Evolutionary conservation across 192 early-diverging fungal genomes (phyloP).

Genomic region (Podila verticillata): DNA sequence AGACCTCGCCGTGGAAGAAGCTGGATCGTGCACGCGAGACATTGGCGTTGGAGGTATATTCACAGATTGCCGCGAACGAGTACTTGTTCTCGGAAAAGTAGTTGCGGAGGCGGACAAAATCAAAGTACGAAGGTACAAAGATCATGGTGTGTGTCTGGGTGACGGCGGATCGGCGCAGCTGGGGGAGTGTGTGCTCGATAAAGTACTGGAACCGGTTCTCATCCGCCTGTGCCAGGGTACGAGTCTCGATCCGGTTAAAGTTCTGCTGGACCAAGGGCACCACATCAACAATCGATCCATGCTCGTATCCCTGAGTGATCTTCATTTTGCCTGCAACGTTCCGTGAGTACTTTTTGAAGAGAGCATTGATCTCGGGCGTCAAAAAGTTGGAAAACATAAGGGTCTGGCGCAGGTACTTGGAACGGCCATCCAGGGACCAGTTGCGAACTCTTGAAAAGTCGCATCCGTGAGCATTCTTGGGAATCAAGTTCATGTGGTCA

Average conservation of each 20-base stretch:
- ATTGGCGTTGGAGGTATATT: slow-evolving; percentile 86
- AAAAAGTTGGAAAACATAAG: slow-evolving; percentile 83
- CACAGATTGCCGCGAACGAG: slow-evolving; percentile 83
- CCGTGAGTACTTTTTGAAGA: slow-evolving; percentile 76
- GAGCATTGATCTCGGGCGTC: slow-evolving; percentile 91
- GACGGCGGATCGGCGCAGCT: slow-evolving; percentile 61
- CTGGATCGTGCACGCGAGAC: slow-evolving; percentile 78
- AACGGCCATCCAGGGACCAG: slow-evolving; percentile 87
- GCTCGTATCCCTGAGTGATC: slow-evolving; percentile 63
- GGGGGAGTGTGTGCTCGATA: slow-evolving; percentile 68
- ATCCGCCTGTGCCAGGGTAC: slow-evolving; percentile 66
- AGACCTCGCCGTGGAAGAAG: slow-evolving; percentile 84
- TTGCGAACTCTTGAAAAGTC: slow-evolving; percentile 93
- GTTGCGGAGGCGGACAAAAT: slow-evolving; percentile 95
- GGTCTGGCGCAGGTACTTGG: slow-evolving; percentile 90
- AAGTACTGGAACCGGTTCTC: slow-evolving; percentile 91
- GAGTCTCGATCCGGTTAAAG: slow-evolving; percentile 78
- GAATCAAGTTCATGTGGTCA: slow-evolving; percentile 85
- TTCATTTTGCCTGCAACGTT: slow-evolving; percentile 80
- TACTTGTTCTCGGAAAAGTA: slow-evolving; percentile 80
- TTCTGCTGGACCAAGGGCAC: slow-evolving; percentile 81
- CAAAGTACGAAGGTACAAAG: slow-evolving; percentile 95
- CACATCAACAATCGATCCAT: slow-evolving; percentile 84
- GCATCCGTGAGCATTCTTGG: slow-evolving; percentile 91
- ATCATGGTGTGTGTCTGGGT: slow-evolving; percentile 75